phyloP scores from a whole-genome alignment of 2,329 filamentous ascomycete species.

The Cytospora schulzeri region DNA sequence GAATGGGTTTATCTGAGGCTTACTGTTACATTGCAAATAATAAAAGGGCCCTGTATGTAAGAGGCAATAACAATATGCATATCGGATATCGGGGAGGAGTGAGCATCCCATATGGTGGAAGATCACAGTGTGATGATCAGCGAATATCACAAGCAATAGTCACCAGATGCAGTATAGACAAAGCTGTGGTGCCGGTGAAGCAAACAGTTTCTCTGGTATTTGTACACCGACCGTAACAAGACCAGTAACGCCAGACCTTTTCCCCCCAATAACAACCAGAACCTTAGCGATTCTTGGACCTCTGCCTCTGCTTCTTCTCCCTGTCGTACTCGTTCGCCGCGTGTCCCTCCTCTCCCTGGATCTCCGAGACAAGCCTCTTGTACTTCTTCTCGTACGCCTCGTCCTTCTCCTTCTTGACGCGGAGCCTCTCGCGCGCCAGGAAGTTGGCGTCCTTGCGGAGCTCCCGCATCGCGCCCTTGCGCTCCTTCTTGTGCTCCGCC shows the following conservation, averaged over 20 bases:
- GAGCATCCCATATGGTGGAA: background rate
- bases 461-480: slow-evolving; percentile 92
- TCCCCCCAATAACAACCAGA: background rate
- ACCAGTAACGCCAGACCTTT: background rate
- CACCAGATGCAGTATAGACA: background rate
- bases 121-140: background rate
- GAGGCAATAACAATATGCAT: background rate
- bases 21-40: background rate
- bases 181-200: background rate
- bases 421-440: slow-evolving; percentile 84
- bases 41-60: background rate
- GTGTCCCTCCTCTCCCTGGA: slow-evolving; percentile 88
- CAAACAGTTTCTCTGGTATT: slow-evolving; percentile 12
- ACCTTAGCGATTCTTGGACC: slow-evolving; percentile 47
- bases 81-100: background rate
- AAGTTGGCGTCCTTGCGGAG: slow-evolving; percentile 94
- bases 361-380: slow-evolving; percentile 87
- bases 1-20: background rate
- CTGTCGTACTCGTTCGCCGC: slow-evolving; percentile 88
- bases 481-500: slow-evolving; percentile 91
- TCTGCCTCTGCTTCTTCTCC: slow-evolving; percentile 76
- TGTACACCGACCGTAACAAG: slow-evolving; percentile 4
- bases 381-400: slow-evolving; percentile 96
- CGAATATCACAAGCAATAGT: background rate
- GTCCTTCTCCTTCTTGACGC: slow-evolving; percentile 91